phyloP scores from a whole-genome alignment of 192 early-diverging fungal species.

The Kappamyces sp. region DNA sequence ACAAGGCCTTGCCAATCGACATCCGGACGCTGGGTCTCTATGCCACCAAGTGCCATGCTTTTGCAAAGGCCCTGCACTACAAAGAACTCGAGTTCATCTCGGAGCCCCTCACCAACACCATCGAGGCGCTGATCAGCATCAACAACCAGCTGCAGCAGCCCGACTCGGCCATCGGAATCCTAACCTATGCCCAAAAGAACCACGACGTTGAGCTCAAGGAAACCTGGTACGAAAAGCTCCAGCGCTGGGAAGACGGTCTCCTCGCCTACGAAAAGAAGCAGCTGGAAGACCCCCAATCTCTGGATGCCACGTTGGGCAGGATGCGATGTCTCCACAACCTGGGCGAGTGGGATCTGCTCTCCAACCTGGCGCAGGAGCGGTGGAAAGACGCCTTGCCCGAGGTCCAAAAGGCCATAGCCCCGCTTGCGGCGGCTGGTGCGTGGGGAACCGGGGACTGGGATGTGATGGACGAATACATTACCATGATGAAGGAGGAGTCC shows the following conservation, averaged over 20 bases:
- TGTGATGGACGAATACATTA: slow-evolving; percentile 86
- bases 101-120: slow-evolving; percentile 74
- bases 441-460: slow-evolving; percentile 88
- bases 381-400: slow-evolving; percentile 53
- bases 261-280: slow-evolving; percentile 76
- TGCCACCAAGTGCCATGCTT: slow-evolving; percentile 89
- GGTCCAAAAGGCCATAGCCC: slow-evolving; percentile 70
- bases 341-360: slow-evolving; percentile 87
- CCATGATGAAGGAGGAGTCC: slow-evolving; percentile 66
- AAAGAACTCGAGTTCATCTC: slow-evolving; percentile 90
- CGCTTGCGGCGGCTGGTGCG: slow-evolving; percentile 84
- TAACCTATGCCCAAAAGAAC: slow-evolving; percentile 79
- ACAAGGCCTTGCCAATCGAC: slow-evolving; percentile 90
- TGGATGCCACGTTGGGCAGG: slow-evolving; percentile 72
- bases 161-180: slow-evolving; percentile 92
- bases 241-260: slow-evolving; percentile 91
- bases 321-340: slow-evolving; percentile 91
- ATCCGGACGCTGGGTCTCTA: slow-evolving; percentile 82
- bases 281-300: slow-evolving; percentile 65
- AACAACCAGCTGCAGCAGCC: slow-evolving; percentile 93
- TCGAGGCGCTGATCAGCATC: slow-evolving; percentile 87
- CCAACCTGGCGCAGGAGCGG: slow-evolving; percentile 65
- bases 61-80: slow-evolving; percentile 98
- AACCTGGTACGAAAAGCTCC: slow-evolving; percentile 89
- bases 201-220: slow-evolving; percentile 79